A percentile compares a stretch with the other conserved stretches of the same genome.
Conservation (phyloP, 2,329 filamentous ascomycete genomes). For the Botryotinia calthae region DNA sequence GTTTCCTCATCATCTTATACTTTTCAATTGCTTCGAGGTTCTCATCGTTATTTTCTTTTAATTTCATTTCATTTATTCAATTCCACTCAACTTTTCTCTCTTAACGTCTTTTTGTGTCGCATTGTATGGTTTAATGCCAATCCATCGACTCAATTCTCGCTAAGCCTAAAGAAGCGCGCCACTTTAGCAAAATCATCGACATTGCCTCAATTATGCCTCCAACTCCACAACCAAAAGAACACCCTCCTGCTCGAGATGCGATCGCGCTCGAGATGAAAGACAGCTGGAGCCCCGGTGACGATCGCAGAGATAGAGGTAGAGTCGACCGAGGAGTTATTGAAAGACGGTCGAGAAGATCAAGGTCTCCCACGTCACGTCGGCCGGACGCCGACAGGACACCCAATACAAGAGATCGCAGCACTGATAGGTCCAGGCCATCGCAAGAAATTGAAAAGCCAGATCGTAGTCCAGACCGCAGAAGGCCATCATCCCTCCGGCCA, state of each 20-base stretch:
- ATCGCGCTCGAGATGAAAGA: constrained; percentile 42
- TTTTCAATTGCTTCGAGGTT: not conserved
- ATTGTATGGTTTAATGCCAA: constrained; percentile 20
- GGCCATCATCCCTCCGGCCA: constrained; percentile 36
- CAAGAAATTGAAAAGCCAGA: constrained; percentile 35
- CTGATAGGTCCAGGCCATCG: constrained; percentile 33
- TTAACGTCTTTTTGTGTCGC: constrained; percentile 14
- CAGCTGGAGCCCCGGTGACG: constrained; percentile 44
- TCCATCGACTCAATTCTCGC: constrained; percentile 23
- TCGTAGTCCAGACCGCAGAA: constrained; percentile 36
- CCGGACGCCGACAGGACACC: constrained; percentile 37
- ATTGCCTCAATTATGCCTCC: constrained; percentile 19
- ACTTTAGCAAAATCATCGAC: constrained; percentile 24
- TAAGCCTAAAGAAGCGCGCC: constrained; percentile 22
- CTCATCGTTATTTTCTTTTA: not conserved
- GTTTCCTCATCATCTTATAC: constrained; percentile 9
- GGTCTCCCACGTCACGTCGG: constrained; percentile 40
- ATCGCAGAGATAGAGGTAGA: constrained; percentile 44
- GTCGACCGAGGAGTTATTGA: constrained; percentile 41
- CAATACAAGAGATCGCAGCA: constrained; percentile 36
- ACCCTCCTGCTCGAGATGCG: constrained; percentile 37
- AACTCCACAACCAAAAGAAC: constrained; percentile 20
- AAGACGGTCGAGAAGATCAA: constrained; percentile 38
- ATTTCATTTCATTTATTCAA: not conserved
- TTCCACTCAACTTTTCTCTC: not conserved